Conservation (phyloP, 192 early-diverging fungal genomes). For the Diversispora eburnea region DNA sequence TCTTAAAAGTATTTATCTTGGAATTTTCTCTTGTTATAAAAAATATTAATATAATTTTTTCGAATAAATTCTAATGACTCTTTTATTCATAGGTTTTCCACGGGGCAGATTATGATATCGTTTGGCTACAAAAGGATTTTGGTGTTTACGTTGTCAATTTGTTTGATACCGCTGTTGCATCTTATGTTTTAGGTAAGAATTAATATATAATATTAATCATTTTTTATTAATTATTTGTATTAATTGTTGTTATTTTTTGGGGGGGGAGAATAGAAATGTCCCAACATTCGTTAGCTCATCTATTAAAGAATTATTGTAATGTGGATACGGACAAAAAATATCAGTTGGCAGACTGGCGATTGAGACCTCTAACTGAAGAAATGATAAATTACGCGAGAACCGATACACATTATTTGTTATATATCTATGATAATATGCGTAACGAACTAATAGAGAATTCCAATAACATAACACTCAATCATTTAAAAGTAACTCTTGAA, state of each 20-base stretch:
- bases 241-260: not conserved
- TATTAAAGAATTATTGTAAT: conserved; percentile 76
- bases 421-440: conserved; percentile 91
- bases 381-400: conserved; percentile 90
- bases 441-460: conserved; percentile 71
- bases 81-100: conserved; percentile 63
- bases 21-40: not conserved
- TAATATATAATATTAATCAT: not conserved
- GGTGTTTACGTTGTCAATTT: conserved; percentile 94
- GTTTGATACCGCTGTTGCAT: conserved; percentile 96
- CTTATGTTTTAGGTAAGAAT: conserved; percentile 64
- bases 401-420: conserved; percentile 95
- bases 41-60: not conserved
- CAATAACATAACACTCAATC: conserved; percentile 59
- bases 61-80: not conserved
- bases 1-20: conserved; percentile 65
- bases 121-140: conserved; percentile 97
- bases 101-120: conserved; percentile 93
- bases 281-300: conserved; percentile 75
- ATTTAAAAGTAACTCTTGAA: conserved; percentile 58
- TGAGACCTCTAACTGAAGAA: conserved; percentile 88
- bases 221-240: not conserved
- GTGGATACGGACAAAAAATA: conserved; percentile 87
- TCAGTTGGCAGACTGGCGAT: conserved; percentile 97
- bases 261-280: conserved; percentile 51